phyloP scores from a whole-genome alignment of 2,329 filamentous ascomycete species.

The Setomelanomma holmii region DNA sequence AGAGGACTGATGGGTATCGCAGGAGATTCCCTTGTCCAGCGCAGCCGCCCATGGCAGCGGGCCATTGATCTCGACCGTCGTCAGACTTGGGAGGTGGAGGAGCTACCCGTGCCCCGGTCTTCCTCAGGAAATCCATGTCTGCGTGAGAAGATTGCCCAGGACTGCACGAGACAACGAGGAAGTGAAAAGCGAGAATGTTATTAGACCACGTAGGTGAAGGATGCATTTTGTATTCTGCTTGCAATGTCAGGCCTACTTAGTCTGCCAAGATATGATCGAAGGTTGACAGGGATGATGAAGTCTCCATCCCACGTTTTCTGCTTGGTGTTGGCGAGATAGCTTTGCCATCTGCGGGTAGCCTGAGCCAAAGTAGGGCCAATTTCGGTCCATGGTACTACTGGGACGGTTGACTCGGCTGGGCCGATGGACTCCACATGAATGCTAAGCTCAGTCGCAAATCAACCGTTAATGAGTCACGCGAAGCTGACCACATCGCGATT shows the following conservation, averaged over 20 bases:
- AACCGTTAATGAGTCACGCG: background rate
- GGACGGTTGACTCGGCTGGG: background rate
- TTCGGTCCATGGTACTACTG: constrained; percentile 2
- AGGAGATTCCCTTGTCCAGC: constrained; percentile 66
- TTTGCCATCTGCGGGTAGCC: constrained; percentile 5
- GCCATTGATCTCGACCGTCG: constrained; percentile 62
- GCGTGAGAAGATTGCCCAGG: background rate
- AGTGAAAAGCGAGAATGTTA: constrained; percentile 1
- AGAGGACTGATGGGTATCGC: constrained; percentile 65
- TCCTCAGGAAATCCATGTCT: constrained; percentile 25
- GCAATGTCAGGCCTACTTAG: constrained; percentile 12
- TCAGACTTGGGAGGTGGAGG: constrained; percentile 45
- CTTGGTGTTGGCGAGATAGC: constrained; percentile 6
- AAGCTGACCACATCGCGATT: constrained; percentile 1
- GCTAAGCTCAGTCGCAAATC: constrained; percentile 11
- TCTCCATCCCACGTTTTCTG: constrained; percentile 11
- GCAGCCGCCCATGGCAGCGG: constrained; percentile 65
- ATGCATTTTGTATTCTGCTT: constrained; percentile 25
- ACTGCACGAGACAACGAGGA: background rate
- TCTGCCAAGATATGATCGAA: constrained; percentile 21
- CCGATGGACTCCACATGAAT: constrained; percentile 3
- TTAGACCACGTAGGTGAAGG: constrained; percentile 8
- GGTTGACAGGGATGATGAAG: constrained; percentile 13
- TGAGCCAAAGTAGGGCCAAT: background rate
- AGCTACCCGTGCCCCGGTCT: constrained; percentile 40